Conservation (phyloP, 2,329 filamentous ascomycete genomes). For the Didymella lethalis region DNA sequence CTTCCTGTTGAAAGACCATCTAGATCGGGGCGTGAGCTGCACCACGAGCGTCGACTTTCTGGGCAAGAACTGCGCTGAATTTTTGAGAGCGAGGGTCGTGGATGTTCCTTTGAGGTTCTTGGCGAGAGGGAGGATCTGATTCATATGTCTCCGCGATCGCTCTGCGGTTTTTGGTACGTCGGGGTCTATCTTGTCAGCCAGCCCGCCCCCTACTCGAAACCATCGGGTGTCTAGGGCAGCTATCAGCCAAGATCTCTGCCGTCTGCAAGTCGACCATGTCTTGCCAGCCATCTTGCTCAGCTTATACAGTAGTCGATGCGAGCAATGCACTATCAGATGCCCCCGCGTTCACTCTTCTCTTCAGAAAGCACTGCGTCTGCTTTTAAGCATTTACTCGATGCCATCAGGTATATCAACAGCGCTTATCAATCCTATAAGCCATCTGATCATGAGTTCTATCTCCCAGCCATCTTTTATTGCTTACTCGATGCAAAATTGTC, state of each 20-base stretch:
- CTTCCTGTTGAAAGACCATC: constrained; percentile 37
- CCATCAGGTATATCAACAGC: not conserved
- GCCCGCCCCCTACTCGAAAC: not conserved
- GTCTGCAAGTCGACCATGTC: not conserved
- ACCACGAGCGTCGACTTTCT: constrained; percentile 38
- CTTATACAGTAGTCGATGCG: not conserved
- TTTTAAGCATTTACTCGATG: not conserved
- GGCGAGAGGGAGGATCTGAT: constrained; percentile 32
- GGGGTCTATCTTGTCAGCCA: too few relatives aligned
- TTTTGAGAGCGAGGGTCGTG: constrained; percentile 30
- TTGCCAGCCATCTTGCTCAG: not conserved
- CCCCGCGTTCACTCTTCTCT: too few relatives aligned
- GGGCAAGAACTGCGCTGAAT: constrained; percentile 43
- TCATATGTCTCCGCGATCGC: not conserved
- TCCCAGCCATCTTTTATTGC: not conserved
- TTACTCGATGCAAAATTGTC: constrained; percentile 15
- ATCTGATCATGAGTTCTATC: not conserved
- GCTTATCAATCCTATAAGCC: not conserved
- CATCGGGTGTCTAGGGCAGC: not conserved
- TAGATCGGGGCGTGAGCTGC: constrained; percentile 38
- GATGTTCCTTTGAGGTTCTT: constrained; percentile 36
- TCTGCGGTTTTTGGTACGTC: not conserved
- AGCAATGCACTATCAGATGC: not conserved
- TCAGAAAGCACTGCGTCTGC: too few relatives aligned
- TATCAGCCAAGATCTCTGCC: not conserved